Evolutionary conservation across 768 basidiomycete species (phyloP), one percentile per base, ranked within the genome.

Genomic region (Leccinum olivaceopallidum): DNA sequence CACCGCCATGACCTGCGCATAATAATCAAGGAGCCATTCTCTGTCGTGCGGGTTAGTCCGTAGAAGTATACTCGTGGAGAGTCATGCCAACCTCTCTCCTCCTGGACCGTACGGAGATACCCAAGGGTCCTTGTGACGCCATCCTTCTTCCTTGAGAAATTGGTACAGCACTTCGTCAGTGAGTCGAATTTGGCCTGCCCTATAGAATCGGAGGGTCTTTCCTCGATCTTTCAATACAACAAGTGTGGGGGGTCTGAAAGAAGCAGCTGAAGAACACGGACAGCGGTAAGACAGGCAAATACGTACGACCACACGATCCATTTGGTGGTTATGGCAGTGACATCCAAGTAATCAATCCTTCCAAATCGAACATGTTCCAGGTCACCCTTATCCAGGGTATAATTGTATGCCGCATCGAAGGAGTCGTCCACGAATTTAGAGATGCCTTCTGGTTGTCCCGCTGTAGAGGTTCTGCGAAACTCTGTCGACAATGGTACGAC

Each of bases 271-370:
- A 58, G 13, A 5, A 59, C 22, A 16, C 10, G 49, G 26, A 55
- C 34, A 51, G 14, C 10, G 54, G 60, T 0, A 55, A 63, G 44
- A 42, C 18, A 55, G 4, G 13, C 6, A 16, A 37, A 65, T 28
- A 81, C 86, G 60, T 71, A 94, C 94, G 84, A 82, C 91, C 92
- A 95, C 53, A 95, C 73, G 37, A 72, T 78, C 94, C 94, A 96
- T 69, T 89, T 89, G 2, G 92, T 93, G 59, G 93, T 95, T 59
- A 94, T 73, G 56, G 80, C 75, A 4, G 91, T 94, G 63, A 95
- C 93, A 62, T 88, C 87, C 63, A 94, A 76, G 73, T 94, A 96
- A 77, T 95, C 92, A 60, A 96, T 85, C 62, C 94, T 85, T 55
- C 85, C 94, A 83, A 89, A 95, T 59, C 83, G 86, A 59, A 95